Evolutionary conservation across 2,329 filamentous ascomycete species (phyloP).

Genomic region (Fonsecaea pugnacius): DNA sequence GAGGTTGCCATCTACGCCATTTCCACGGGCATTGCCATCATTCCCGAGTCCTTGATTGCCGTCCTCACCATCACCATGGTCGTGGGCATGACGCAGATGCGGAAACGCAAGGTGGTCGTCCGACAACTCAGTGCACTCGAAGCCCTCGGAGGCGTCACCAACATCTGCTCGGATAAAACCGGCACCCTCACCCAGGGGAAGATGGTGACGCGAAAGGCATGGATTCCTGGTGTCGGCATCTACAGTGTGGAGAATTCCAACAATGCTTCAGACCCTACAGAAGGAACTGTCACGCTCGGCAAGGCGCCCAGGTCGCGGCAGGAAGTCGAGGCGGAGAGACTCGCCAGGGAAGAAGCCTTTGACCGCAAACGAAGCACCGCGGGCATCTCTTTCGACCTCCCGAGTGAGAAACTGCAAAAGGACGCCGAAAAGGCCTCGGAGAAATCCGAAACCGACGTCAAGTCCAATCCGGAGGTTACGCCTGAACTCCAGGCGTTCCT

Average conservation of each 20-base stretch:
- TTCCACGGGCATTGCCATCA: constrained; percentile 64
- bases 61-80: constrained; percentile 67
- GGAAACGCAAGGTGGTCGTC: constrained; percentile 58
- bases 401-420: constrained; percentile 51
- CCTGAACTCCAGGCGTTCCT: constrained; percentile 57
- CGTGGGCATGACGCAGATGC: constrained; percentile 60
- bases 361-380: constrained; percentile 65
- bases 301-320: constrained; percentile 41
- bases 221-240: constrained; percentile 62
- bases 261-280: constrained; percentile 63
- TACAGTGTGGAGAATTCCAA: constrained; percentile 62
- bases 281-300: constrained; percentile 51
- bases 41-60: constrained; percentile 66
- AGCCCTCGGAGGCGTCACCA: constrained; percentile 62
- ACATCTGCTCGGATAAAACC: constrained; percentile 56
- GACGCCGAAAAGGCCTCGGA: constrained; percentile 40
- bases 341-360: constrained; percentile 52
- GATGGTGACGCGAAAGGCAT: constrained; percentile 66
- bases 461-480: constrained; percentile 47
- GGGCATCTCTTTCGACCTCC: constrained; percentile 66
- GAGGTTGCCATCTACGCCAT: constrained; percentile 65
- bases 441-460: constrained; percentile 28
- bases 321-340: constrained; percentile 41
- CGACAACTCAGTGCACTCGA: constrained; percentile 60
- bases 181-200: constrained; percentile 64